Base-by-base conservation (phyloP, 176 grass and related monocot species). In the Triticum monococcum region DNA sequence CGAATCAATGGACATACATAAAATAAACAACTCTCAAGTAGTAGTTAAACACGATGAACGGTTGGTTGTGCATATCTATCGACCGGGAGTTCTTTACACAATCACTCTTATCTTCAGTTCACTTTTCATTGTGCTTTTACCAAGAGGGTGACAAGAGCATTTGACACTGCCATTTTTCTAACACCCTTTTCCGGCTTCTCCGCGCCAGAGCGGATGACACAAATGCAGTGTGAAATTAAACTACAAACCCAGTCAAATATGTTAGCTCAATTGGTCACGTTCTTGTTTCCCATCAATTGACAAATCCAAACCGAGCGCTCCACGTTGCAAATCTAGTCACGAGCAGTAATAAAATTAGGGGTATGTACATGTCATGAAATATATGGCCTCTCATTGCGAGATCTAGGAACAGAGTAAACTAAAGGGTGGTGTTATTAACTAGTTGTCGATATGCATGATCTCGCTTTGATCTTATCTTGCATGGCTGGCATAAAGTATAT, bases 231-330 rank as follows among this genome's bases (percentile, higher is more conserved):
- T 38, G 5, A 46, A 73, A 46, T 41, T 45, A 25, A 71, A 18
- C 14, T 30, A 52, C 7, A 8, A 50, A 18, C 17, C 72, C 24
- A 50, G 24, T 30, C 41, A 75, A 75, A 41, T 17, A 18, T 0
- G 46, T 52, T 48, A 40, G 38, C 46, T 57, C 17, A 24, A 68
- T 2, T 14, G 24, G 8, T 31, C 60, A 36, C 43, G 65, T 46
- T 85, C 77, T 36, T 85, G 88, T 81, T 83, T 63, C 88, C 79
- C 9, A 8, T 75, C 22, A 82, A 37, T 86, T 69, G 36, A 90
- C 78, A 90, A 82, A 62, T 71, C 25, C 26, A 52, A 59, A 68
- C 1, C 7, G 14, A 46, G 12, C 9, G 31, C 13, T 61, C 77
- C 68, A 89, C 60, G 77, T 81, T 45, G 68, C 43, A 33, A n/a